Evolutionary conservation across 306 rosid species (phyloP), one percentile per base, ranked within the genome.

Genomic region (Cicer pinnatifidum): DNA sequence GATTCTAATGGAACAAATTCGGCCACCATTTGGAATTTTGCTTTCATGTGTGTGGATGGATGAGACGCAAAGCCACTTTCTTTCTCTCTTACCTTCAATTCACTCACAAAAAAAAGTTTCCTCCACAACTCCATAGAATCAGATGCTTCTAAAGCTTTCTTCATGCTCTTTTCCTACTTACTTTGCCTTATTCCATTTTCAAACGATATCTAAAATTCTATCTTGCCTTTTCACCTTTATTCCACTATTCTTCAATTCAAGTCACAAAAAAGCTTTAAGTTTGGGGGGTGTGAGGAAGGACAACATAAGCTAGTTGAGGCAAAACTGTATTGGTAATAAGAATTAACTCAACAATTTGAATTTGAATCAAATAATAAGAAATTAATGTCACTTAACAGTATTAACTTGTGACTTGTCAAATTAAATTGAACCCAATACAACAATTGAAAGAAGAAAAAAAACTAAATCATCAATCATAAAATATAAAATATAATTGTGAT

Each of bases 1-100:
- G 81, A 88, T 90, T 85, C 87, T 67, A 69, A 56, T 54, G 84
- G 86, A 89, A 88, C 82, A 85, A 80, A 83, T 86, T 46, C 82
- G 71, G 79, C 90, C 85, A 88, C 78, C 89, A 73, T 72, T 74
- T 82, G 69, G 86, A 91, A 83, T 71, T 81, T 89, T 56, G 51
- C 86, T 82, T 83, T 37, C 54, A 28, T 28, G 35, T 28, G 35
- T 41, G 75, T 63, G 71, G 72, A 73, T 76, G 77, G 84, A 80
- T 69, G 82, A 84, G 87, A 76, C 37, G 77, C 84, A 81, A 85
- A 89, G 85, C 69, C 57, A 84, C 87, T 83, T 75, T 89, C 78
- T 81, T 77, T 76, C 75, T 77, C 65, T 68, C 80, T 72, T 57
- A 61, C 83, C 44, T 15, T 53, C n/a, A 48, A 37, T 75, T 61